A percentile compares a stretch with the other conserved stretches of the same genome.
Evolutionary conservation across 2,329 filamentous ascomycete genomes (phyloP).

Genomic region (Basipetospora chlamydospora): DNA sequence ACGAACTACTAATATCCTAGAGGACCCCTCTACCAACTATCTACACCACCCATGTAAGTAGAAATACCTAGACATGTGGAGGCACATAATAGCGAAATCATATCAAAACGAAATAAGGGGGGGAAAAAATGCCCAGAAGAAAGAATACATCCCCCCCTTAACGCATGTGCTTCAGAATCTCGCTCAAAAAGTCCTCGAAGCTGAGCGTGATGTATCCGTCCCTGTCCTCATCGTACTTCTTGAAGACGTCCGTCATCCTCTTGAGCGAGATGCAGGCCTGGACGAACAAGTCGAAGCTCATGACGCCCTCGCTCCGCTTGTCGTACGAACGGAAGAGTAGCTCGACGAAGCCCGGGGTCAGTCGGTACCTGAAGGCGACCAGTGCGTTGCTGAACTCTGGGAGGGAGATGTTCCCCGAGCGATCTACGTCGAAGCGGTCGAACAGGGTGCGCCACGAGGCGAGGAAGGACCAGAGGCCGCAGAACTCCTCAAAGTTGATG

Average conservation of each 20-base stretch:
- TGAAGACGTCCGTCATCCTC: slow-evolving; percentile 98
- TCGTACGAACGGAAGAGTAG: slow-evolving; percentile 84
- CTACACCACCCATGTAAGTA: too few species aligned
- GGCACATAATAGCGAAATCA: too few species aligned
- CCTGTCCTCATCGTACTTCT: slow-evolving; percentile 93
- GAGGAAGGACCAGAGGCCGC: slow-evolving; percentile 89
- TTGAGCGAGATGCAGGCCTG: slow-evolving; percentile 95
- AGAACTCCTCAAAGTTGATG: slow-evolving; percentile 93
- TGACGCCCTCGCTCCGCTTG: slow-evolving; percentile 52
- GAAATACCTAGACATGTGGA: too few species aligned
- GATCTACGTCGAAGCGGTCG: slow-evolving; percentile 85
- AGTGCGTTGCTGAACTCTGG: slow-evolving; percentile 82
- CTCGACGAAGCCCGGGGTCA: slow-evolving; percentile 71
- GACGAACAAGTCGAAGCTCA: slow-evolving; percentile 93
- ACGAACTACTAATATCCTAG: too few species aligned
- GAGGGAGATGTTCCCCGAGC: slow-evolving; percentile 72
- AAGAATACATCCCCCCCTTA: too few species aligned
- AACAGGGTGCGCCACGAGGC: slow-evolving; percentile 90
- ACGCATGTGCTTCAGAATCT: slow-evolving; percentile 48
- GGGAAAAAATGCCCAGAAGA: too few species aligned
- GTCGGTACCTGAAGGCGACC: slow-evolving; percentile 82
- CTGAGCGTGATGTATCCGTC: slow-evolving; percentile 82
- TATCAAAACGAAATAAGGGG: too few species aligned
- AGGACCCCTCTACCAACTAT: too few species aligned
- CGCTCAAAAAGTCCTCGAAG: slow-evolving; percentile 68